These are phyloP conservation scores for Aureobasidium sp. DNA, from an alignment of 2,329 filamentous ascomycete species.

Conservation along the genomic window DNA sequence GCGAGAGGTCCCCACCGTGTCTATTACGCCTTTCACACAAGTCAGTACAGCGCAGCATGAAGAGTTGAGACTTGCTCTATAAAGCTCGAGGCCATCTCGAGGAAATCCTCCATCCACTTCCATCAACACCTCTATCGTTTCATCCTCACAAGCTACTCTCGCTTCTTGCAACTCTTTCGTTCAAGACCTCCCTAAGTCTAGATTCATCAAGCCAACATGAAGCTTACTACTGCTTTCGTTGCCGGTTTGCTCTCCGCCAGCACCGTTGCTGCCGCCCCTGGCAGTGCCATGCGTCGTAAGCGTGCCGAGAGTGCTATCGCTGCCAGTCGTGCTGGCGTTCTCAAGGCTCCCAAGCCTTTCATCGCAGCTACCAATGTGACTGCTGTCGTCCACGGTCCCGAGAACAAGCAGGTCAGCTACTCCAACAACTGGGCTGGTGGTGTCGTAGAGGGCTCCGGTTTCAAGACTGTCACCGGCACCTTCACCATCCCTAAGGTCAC, in stretches of 20 bases:
- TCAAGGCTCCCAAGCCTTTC: constrained; percentile 24
- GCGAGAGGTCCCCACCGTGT: background rate
- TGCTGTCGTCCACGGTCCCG: constrained; percentile 22
- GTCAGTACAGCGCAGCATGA: no score
- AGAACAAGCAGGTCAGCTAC: constrained; percentile 40
- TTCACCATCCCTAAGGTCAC: constrained; percentile 46
- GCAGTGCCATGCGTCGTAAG: constrained; percentile 33
- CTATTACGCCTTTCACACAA: background rate
- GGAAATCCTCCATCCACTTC: no score
- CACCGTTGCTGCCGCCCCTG: constrained; percentile 38
- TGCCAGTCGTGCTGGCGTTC: constrained; percentile 20
- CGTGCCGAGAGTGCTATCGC: constrained; percentile 14
- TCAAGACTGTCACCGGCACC: constrained; percentile 44
- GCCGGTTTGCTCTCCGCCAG: constrained; percentile 32
- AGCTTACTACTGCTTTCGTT: constrained; percentile 34
- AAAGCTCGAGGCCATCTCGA: background rate
- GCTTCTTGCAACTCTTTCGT: background rate
- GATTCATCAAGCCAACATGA: constrained; percentile 32
- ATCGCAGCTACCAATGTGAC: constrained; percentile 19
- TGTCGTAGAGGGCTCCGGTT: constrained; percentile 44
- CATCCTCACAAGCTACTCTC: background rate
- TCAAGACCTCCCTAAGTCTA: background rate
- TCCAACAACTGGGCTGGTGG: constrained; percentile 53
- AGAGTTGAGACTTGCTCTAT: background rate
- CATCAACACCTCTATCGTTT: background rate